These are phyloP conservation scores for Talaromyces wortmannii DNA, from an alignment of 495 filamentous ascomycete species.

Conservation along the genomic window DNA sequence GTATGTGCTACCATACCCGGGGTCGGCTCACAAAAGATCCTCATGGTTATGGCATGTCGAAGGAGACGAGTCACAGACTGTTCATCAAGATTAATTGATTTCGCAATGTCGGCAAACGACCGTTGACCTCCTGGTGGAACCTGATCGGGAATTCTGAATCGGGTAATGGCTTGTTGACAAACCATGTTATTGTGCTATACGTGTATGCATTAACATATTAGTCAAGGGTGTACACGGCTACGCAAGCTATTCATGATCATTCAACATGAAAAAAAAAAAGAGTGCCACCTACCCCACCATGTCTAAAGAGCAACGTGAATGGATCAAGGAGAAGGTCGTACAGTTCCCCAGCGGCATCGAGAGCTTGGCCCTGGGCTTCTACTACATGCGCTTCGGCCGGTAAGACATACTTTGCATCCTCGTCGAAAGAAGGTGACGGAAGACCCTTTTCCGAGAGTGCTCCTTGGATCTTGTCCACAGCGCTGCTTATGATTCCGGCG, in stretches of 20 bases:
- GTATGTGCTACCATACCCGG: slow-evolving; percentile 9
- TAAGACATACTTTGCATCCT: background rate
- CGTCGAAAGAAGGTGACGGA: background rate
- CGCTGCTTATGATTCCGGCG: background rate
- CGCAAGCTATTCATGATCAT: too few relatives aligned
- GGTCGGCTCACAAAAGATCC: slow-evolving; percentile 8
- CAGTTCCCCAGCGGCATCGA: slow-evolving; percentile 11
- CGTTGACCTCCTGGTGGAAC: background rate
- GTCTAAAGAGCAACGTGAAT: background rate
- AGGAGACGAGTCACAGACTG: slow-evolving; percentile 9
- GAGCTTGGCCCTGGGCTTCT: background rate
- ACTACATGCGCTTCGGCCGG: background rate
- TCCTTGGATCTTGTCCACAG: background rate
- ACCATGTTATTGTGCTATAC: background rate
- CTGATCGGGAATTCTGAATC: background rate
- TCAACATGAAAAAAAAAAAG: background rate
- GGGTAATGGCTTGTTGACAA: background rate
- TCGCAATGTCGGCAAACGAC: background rate
- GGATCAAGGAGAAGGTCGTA: slow-evolving; percentile 11
- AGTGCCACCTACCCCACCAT: background rate
- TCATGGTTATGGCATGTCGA: slow-evolving; percentile 13
- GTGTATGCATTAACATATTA: background rate
- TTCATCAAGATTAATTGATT: slow-evolving; percentile 4
- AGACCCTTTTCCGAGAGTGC: background rate
- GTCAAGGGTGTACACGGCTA: background rate